Base-by-base conservation (phyloP, 495 filamentous ascomycete genomes). In the Penicillium mononematosum region DNA sequence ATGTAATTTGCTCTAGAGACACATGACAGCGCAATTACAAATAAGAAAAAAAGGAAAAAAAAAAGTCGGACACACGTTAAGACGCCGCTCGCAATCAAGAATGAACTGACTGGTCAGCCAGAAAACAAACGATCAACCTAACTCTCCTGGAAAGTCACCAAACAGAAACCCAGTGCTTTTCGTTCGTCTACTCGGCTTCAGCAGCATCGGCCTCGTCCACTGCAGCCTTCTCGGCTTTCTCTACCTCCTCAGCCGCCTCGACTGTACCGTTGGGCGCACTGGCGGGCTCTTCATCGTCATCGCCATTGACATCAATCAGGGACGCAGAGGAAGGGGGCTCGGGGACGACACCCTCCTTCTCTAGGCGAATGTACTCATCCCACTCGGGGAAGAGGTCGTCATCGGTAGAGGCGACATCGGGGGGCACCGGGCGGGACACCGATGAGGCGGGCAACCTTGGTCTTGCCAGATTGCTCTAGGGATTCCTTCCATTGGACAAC, bases 361-460 rank as follows among this genome's bases (percentile, higher is more conserved):
- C 94, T 48, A 96, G 64, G 64, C 76, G 81, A 62, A 97, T 67
- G 76, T 88, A 96, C 70, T 93, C 90, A 0, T 94, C 89, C 93
- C 92, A 98, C 63, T 96, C 91, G 0, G 93, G 92, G 76, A 97
- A 98, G 50, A 98, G 76, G 41, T 96, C 94, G 45, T 88, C 89
- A 63, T 98, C 94, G 44, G 92, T 88, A 6, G 78, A 79, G n/a
- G 61, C 50, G 17, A 74, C 65, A 22, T 73, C 77, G 2, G 77
- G 77, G 78, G 4, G 66, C 78, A 50, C 72, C 77, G 2, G 84
- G 84, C 0, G 94, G 94, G n/a, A 92, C 79, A 56, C 88, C 94
- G 52, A 98, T 81, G 57, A 89, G 82, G 70, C 90, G 85, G 12
- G 85, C 82, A 5, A 96, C 86, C 60, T 93, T 92, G 16, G 83